Base-by-base conservation (phyloP, 1,284 basidiomycete genomes). In the Ustanciosporium gigantosporum region DNA sequence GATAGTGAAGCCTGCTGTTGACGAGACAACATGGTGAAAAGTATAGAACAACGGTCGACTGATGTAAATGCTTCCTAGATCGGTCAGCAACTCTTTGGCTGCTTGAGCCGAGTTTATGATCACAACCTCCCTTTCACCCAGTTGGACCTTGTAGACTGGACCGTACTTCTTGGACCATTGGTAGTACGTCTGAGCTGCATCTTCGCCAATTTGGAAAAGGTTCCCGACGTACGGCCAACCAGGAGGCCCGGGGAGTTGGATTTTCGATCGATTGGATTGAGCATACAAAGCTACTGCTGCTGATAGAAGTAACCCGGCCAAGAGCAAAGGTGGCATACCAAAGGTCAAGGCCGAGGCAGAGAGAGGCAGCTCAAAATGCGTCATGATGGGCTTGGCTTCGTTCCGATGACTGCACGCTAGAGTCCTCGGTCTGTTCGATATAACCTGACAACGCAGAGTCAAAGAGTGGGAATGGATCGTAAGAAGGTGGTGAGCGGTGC, bases 21-120 rank as follows among this genome's bases (percentile, higher is more conserved):
- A 59, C 2, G 49, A 53, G 31, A 64, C 60, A 13, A 64, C 60
- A 3, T 58, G 58, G 49, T 64, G 60, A 41, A 64, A 64, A 19
- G 53, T 55, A 37, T 64, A 51, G 46, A 64, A 64, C 2, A 58
- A 36, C 6, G 60, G 60, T 22, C 60, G 49, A 19, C 49, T 55
- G 41, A 64, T 64, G 46, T 64, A 64, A 37, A 55, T 43, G 44
- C 55, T 59, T 17, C 60, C 60, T 34, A 50, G 29, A 19, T 64
- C 60, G 22, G 46, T 64, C n/a, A 64, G 51, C 21, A 64, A 34
- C 36, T 64, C 56, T 32, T 64, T 64, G 36, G 60, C 31, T 0
- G 60, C 55, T 16, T 58, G 45, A 2, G 56, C 60, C 16, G 49
- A 41, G 49, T 59, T 64, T 47, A 64, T 46, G 29, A 64, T 24